Conservation (phyloP, 1,139 yeast species). For the Wickerhamomyces sp. region DNA sequence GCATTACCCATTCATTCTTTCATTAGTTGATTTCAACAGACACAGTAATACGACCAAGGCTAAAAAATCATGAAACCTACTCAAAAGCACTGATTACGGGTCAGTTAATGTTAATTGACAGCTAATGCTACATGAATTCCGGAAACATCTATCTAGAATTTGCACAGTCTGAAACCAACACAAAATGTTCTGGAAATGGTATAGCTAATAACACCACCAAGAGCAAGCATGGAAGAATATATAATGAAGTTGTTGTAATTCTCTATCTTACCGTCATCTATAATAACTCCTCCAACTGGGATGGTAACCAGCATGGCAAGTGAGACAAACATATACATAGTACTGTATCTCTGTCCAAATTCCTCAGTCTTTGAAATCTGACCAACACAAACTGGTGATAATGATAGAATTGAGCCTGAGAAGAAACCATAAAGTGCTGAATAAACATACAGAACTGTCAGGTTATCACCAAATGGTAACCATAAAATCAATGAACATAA, state of each 20-base stretch:
- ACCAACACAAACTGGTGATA: constrained; percentile 47
- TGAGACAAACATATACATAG: constrained; percentile 41
- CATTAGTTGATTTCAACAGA: too few relatives aligned
- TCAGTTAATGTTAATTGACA: too few relatives aligned
- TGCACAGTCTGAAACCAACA: constrained; percentile 29
- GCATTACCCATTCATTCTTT: too few relatives aligned
- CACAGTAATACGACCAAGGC: too few relatives aligned
- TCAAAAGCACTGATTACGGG: too few relatives aligned
- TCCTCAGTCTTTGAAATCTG: constrained; percentile 52
- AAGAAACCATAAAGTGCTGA: constrained; percentile 49
- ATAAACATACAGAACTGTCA: constrained; percentile 31
- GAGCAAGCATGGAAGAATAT: constrained; percentile 33
- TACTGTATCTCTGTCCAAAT: constrained; percentile 45
- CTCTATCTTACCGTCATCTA: constrained; percentile 30
- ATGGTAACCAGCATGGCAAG: constrained; percentile 43
- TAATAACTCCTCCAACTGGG: constrained; percentile 33
- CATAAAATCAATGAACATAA: constrained; percentile 41
- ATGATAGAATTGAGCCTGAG: constrained; percentile 40
- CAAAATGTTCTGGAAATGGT: constrained; percentile 30
- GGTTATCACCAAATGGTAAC: constrained; percentile 46
- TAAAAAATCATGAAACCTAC: too few relatives aligned
- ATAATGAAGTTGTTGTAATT: constrained; percentile 34
- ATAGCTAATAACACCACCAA: constrained; percentile 27
- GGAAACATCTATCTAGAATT: constrained; percentile 6
- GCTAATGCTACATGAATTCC: too few relatives aligned